A percentile compares a stretch with the other conserved stretches of the same genome.
Conservation (phyloP, 148 eudicot genomes). For the Cornus kousa region DNA sequence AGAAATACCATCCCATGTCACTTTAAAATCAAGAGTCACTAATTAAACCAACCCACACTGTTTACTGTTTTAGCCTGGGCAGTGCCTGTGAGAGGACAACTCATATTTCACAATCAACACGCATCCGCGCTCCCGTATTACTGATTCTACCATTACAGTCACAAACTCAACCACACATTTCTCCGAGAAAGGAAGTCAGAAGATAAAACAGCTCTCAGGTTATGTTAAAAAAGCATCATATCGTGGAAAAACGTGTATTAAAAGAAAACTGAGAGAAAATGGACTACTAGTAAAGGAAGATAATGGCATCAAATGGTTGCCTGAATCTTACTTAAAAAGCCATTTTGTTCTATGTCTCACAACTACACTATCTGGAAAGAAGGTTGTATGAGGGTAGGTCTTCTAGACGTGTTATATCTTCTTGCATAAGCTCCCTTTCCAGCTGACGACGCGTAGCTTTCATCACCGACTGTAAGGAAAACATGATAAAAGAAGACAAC, state of each 20-base stretch:
- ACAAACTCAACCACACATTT: not conserved
- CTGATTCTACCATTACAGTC: not conserved
- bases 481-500: not conserved
- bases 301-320: not conserved
- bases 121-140: not conserved
- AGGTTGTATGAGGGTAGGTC: constrained; percentile 81
- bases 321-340: constrained; percentile 7
- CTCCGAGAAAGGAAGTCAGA: not conserved
- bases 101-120: not conserved
- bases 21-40: not conserved
- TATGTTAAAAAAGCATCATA: not conserved
- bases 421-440: constrained; percentile 79
- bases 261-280: not conserved
- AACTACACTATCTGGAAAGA: constrained; percentile 48
- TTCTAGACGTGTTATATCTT: constrained; percentile 71
- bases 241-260: not conserved
- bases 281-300: not conserved
- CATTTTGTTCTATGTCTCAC: not conserved
- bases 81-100: not conserved
- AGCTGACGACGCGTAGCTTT: constrained; percentile 93
- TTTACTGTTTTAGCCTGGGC: not conserved
- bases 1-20: not conserved
- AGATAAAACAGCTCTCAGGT: not conserved
- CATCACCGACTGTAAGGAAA: constrained; percentile 70
- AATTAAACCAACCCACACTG: not conserved